Conservation (phyloP, 1,139 yeast species). For the Sugiyamaella xylanicola region DNA sequence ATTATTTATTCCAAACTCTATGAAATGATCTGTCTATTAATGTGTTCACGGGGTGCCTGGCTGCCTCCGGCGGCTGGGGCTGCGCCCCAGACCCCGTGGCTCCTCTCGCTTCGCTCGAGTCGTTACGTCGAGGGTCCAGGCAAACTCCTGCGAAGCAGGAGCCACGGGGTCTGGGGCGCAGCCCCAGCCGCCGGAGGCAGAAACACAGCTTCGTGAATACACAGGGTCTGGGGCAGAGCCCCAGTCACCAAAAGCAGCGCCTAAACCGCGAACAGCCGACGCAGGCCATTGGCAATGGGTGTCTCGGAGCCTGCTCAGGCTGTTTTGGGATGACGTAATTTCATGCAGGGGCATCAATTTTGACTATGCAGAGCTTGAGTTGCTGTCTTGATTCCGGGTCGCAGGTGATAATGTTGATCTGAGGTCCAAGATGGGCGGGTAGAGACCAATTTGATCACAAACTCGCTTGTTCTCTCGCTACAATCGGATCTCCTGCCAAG, state of each 20-base stretch:
- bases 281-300: too few relatives aligned
- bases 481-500: too few relatives aligned
- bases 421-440: too few relatives aligned
- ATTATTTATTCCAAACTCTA: slow-evolving; percentile 10
- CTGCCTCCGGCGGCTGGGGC: slow-evolving; percentile 11
- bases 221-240: neutral
- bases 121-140: neutral
- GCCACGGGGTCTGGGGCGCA: neutral
- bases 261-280: neutral
- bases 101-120: slow-evolving; percentile 1
- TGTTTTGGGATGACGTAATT: slow-evolving; percentile 3
- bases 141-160: neutral
- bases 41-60: neutral
- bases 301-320: neutral
- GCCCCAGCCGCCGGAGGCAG: neutral
- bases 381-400: neutral
- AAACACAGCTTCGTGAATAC: neutral
- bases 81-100: slow-evolving; percentile 5
- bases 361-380: neutral
- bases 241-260: slow-evolving; percentile 1
- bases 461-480: too few relatives aligned
- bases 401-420: too few relatives aligned
- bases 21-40: too few relatives aligned
- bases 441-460: too few relatives aligned
- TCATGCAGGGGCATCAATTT: slow-evolving; percentile 12